These are phyloP conservation scores for Alternaria ethzedia DNA, from an alignment of 2,329 filamentous ascomycete species.

Conservation along the genomic window DNA sequence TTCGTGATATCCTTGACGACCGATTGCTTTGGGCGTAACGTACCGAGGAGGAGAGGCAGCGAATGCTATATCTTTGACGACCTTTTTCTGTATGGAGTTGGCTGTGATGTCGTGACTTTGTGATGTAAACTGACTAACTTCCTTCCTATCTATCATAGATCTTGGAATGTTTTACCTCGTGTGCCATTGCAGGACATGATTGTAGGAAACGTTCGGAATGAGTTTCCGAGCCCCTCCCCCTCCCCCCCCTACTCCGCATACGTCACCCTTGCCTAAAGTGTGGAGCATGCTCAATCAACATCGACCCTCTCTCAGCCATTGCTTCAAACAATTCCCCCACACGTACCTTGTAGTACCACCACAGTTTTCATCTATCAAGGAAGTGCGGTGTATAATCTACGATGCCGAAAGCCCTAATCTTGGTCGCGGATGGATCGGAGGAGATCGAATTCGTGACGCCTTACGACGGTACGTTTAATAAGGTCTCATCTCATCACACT, in stretches of 20 bases:
- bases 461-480: slow-evolving; percentile 43
- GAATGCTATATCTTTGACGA: slow-evolving; percentile 13
- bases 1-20: slow-evolving; percentile 20
- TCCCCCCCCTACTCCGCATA: slow-evolving; percentile 7
- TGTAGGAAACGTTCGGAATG: background rate
- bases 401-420: slow-evolving; percentile 47
- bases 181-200: background rate
- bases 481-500: accelerated
- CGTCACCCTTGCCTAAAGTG: slow-evolving; percentile 8
- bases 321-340: no score
- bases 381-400: no score
- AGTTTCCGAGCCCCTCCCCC: background rate
- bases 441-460: slow-evolving; percentile 52
- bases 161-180: no score
- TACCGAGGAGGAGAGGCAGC: background rate
- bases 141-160: no score
- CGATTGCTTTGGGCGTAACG: background rate
- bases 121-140: no score
- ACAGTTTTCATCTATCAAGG: no score
- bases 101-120: background rate
- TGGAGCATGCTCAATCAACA: background rate
- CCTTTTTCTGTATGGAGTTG: background rate
- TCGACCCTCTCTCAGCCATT: no score
- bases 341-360: no score
- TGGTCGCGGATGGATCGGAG: slow-evolving; percentile 49